Evolutionary conservation across 2,329 filamentous ascomycete genomes (phyloP).

Genomic region (Fusarium sulawesiense): DNA sequence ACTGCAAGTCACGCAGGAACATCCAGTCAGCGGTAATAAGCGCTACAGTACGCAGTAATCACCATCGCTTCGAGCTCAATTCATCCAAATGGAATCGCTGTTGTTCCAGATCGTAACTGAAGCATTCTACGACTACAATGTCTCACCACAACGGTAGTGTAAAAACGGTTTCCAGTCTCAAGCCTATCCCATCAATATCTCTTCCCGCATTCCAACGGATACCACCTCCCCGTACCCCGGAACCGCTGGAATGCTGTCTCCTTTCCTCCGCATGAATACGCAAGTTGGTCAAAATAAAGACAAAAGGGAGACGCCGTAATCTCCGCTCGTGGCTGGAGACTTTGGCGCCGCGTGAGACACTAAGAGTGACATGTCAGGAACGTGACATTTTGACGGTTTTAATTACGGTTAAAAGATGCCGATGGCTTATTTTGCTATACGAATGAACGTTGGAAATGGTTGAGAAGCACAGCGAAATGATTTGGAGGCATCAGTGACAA

Average conservation of each 20-base stretch:
- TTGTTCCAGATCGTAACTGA: too few relatives aligned
- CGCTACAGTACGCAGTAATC: rapidly evolving
- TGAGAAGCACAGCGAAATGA: rapidly evolving
- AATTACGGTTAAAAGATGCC: not conserved
- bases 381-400: not conserved
- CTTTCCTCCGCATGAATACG: not conserved
- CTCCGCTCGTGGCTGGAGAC: conserved; percentile 4
- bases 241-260: conserved; percentile 2
- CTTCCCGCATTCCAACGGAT: not conserved
- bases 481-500: not conserved
- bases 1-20: not conserved
- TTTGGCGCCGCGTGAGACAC: not conserved
- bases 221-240: not conserved
- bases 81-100: not conserved
- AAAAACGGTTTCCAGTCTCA: not conserved
- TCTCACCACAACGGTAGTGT: not conserved
- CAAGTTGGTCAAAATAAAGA: not conserved
- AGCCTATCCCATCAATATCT: too few relatives aligned
- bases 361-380: conserved; percentile 6
- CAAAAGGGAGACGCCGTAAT: not conserved
- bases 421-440: not conserved
- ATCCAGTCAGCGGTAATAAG: not conserved
- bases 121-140: not conserved
- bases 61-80: rapidly evolving
- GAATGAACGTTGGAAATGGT: not conserved